Conservation (phyloP, 2,329 filamentous ascomycete species). For the Scedosporium apiospermum region DNA sequence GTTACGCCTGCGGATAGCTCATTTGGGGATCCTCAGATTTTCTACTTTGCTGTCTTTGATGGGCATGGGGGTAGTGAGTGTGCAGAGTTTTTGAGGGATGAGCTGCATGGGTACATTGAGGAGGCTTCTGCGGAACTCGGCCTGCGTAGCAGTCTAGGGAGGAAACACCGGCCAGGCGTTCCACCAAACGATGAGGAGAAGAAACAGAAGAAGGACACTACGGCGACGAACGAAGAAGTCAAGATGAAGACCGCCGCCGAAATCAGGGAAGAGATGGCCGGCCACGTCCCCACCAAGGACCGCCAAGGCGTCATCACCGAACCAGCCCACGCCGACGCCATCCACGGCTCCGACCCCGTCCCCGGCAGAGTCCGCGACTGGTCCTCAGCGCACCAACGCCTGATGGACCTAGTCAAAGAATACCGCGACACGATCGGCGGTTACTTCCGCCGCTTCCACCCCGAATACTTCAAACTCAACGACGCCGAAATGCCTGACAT, state of each 20-base stretch:
- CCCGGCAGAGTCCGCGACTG: conserved; percentile 42
- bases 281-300: conserved; percentile 20
- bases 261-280: conserved; percentile 26
- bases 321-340: conserved; percentile 24
- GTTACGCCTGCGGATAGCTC: conserved; percentile 65
- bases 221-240: conserved; percentile 18
- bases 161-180: conserved; percentile 23
- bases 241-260: conserved; percentile 42
- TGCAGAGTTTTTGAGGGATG: conserved; percentile 74
- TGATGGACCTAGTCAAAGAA: conserved; percentile 60
- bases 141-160: conserved; percentile 63
- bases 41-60: conserved; percentile 96
- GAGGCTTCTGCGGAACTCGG: conserved; percentile 68
- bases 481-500: conserved; percentile 27
- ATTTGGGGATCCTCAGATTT: conserved; percentile 86
- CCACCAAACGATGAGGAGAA: conserved; percentile 23
- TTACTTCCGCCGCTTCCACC: conserved; percentile 87
- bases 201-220: conserved; percentile 16
- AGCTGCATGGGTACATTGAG: conserved; percentile 83
- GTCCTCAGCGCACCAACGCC: conserved; percentile 45
- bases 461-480: conserved; percentile 40
- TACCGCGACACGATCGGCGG: conserved; percentile 85
- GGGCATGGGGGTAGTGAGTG: conserved; percentile 89
- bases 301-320: conserved; percentile 23
- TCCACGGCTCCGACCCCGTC: conserved; percentile 31